Base-by-base conservation (phyloP, 192 early-diverging fungal genomes). In the Entomortierella chlamydospora region DNA sequence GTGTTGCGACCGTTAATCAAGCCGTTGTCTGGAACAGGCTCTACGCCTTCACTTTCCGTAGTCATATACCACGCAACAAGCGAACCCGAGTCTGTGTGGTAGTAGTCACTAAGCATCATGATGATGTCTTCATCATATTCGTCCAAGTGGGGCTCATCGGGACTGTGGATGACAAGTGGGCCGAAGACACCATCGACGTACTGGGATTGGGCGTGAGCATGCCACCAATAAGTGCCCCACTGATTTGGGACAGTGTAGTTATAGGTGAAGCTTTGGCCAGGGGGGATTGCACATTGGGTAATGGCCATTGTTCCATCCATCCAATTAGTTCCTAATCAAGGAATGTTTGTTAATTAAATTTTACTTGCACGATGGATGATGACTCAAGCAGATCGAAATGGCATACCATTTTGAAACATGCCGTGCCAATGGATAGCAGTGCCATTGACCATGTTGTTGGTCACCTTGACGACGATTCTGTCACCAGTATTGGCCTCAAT, bases 351-450 rank as follows among this genome's bases (percentile, higher is more conserved):
- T 28, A 10, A 26, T 37, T 37, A 37, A 37, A n/a, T n/a, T n/a
- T n/a, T n/a, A n/a, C n/a, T n/a, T n/a, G n/a, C n/a, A n/a, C n/a
- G n/a, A n/a, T n/a, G n/a, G n/a, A n/a, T n/a, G n/a, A n/a, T n/a
- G n/a, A n/a, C n/a, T n/a, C n/a, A n/a, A n/a, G n/a, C n/a, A n/a
- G n/a, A n/a, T n/a, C n/a, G n/a, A n/a, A n/a, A n/a, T n/a, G n/a
- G n/a, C n/a, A 55, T 61, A 61, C 66, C 67, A 43, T 82, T 83
- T 64, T 88, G 87, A 57, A 83, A 87, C 73, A 87, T 85, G 50
- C 87, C 87, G 13, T 88, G 87, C 73, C 81, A 77, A 53, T 88
- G 87, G 22, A 88, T 79, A 42, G 84, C 57, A 23, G 87, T 70
- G 1, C 67, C 68, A 6, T 70, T 66, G 18, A 41, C 57, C 42